Base-by-base conservation (phyloP, 2,329 filamentous ascomycete genomes). In the Venturia aucupariae region DNA sequence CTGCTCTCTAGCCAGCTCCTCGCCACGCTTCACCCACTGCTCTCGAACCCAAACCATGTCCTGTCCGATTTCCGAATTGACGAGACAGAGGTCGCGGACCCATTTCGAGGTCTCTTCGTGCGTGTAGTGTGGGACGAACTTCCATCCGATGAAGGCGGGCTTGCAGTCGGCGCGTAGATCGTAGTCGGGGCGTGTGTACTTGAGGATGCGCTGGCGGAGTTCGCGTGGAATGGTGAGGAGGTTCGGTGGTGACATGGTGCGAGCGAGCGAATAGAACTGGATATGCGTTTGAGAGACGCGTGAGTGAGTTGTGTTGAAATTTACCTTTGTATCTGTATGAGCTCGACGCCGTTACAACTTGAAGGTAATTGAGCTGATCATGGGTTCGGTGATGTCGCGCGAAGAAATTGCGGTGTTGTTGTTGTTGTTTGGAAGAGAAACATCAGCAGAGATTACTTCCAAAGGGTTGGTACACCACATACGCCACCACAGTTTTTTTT, bases 181-280 rank as follows among this genome's bases (percentile, higher is more conserved):
- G 51, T 32, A 57, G 27, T 55, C 51, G 17, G 51, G 51, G 7
- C 51, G 51, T 5, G 24, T 55, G 51, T 13, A 19, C 13, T 10
- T 30, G 51, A 55, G 51, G 24, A 55, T 32, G 11, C 51, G 24
- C 19, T 55, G 51, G 51, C 51, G 51, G 27, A 55, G 3, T 35
- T 55, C 51, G 51, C 51, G 51, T 5, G 51, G 51, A 27, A 55
- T 55, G 51, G 24, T 55, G 51, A 55, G 51, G 30, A 55, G 30
- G 51, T 55, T 55, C 13, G 51, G 51, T 55, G 51, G 51, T 32
- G 51, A 55, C 51, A 55, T 55, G 15, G 13, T 55, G 4, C 6
- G 6, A 6, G 4, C 17, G 51, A 8, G 19, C 19, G 51, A 17
- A 35, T 27, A 35, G 51, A 55, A 19, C 51, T 35, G 17, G 27